phyloP scores from a whole-genome alignment of 257 asterid species.

The Euphrasia confusa region DNA sequence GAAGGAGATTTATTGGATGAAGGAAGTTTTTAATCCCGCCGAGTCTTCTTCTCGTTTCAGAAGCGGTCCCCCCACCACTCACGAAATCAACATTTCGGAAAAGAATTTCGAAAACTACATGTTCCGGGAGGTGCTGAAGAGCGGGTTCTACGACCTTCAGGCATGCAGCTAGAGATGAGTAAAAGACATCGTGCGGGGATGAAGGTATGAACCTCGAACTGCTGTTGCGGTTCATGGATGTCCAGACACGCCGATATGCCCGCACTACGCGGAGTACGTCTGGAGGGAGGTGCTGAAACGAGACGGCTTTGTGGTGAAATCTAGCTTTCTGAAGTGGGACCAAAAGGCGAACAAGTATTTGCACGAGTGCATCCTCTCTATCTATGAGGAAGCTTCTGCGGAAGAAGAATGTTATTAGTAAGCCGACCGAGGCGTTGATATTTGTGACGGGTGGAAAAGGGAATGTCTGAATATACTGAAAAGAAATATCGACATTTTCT shows the following conservation, averaged over 20 bases:
- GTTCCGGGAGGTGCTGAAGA: constrained; percentile 84
- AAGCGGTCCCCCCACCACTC: constrained; percentile 41
- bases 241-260: constrained; percentile 85
- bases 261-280: constrained; percentile 72
- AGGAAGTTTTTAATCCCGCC: constrained; percentile 60
- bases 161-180: constrained; percentile 91
- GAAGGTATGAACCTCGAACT: constrained; percentile 74
- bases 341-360: constrained; percentile 74
- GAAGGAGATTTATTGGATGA: constrained; percentile 83
- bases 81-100: constrained; percentile 82
- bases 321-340: no score
- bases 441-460: constrained; percentile 77
- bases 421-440: constrained; percentile 55
- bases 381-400: constrained; percentile 83
- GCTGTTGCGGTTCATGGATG: constrained; percentile 74
- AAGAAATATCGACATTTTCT: constrained; percentile 51
- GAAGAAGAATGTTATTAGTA: constrained; percentile 58
- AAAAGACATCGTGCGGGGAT: constrained; percentile 69
- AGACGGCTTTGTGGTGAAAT: constrained; percentile 62
- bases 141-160: constrained; percentile 85
- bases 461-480: constrained; percentile 64
- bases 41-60: constrained; percentile 67
- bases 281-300: constrained; percentile 75
- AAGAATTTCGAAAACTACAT: constrained; percentile 63
- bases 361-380: constrained; percentile 65